Base-by-base conservation (phyloP, 257 asterid genomes). In the Mitragyna speciosa region DNA sequence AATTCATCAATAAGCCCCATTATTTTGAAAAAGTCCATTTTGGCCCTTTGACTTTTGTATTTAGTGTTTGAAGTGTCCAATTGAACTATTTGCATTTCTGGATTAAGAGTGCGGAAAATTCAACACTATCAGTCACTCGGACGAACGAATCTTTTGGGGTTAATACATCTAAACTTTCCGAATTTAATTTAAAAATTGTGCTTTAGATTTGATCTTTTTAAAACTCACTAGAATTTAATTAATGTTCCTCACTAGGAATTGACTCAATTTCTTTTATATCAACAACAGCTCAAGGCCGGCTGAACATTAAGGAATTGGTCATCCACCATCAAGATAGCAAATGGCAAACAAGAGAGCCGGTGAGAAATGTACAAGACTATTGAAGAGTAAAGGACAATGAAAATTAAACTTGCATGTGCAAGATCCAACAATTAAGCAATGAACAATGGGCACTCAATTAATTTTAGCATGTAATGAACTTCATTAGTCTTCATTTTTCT, bases 371-470 rank as follows among this genome's bases (percentile, higher is more conserved):
- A 63, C 20, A 28, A 14, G 28, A 26, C 7, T 2, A 12, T n/a
- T 26, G 12, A 4, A 7, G 69, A 63, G 4, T n/a, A 63, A 26
- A 14, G 17, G 69, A 63, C 36, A 12, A n/a, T 28, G 20, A 2
- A 63, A 63, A 28, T 36, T 67, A 33, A 67, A 36, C 43, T 67
- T 16, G 72, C 72, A 67, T 67, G 47, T 67, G 72, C 72, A 36
- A 67, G 49, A 67, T 67, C 48, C 72, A 67, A 16, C 14, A 17
- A 16, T 31, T 67, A 36, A 36, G 49, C 72, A 67, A 36, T 0
- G 10, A 17, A 67, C 11, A 5, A 19, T 33, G 72, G 15, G 10
- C 22, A 67, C 48, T 16, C 26, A 36, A 67, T 36, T 36, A 67
- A 33, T 30, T 12, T 26, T 33, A 17, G 19, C 72, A 36, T 33